These are phyloP conservation scores for Fraxinus angustifolia DNA, from an alignment of 305 asterid genomes.

Conservation along the genomic window DNA sequence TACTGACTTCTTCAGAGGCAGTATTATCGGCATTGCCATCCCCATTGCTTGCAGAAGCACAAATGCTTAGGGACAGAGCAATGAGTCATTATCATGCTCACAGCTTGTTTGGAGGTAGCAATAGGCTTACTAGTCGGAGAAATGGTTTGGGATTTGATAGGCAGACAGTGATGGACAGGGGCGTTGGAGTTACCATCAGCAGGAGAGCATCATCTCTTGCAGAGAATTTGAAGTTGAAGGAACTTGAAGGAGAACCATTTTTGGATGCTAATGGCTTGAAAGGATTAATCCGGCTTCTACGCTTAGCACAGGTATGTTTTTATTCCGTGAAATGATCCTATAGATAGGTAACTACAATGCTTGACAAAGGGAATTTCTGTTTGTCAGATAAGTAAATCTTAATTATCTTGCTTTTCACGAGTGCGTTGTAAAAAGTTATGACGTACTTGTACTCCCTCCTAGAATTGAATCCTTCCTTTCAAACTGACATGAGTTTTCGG, in stretches of 20 bases:
- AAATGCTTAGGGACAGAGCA: constrained; percentile 98
- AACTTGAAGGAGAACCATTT: constrained; percentile 96
- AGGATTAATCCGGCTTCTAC: constrained; percentile 85
- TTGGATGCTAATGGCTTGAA: constrained; percentile 84
- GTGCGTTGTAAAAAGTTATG: not conserved
- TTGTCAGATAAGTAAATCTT: not conserved
- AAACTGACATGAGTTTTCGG: not conserved
- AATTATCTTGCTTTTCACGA: not conserved
- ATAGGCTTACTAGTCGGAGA: constrained; percentile 73
- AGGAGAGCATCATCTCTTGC: constrained; percentile 69
- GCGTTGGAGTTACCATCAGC: constrained; percentile 89
- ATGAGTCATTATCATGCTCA: constrained; percentile 99
- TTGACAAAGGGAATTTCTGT: constrained; percentile 8
- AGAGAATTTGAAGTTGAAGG: constrained; percentile 82
- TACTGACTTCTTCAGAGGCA: constrained; percentile 96
- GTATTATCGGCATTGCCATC: constrained; percentile 95
- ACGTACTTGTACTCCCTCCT: not conserved
- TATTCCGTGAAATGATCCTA: not conserved
- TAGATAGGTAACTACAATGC: not conserved
- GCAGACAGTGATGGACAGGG: constrained; percentile 85
- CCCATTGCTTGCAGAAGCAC: constrained; percentile 99
- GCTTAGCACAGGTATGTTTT: constrained; percentile 76
- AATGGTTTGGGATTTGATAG: constrained; percentile 85
- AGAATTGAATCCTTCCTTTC: not conserved
- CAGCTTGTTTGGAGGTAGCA: constrained; percentile 90